These are phyloP conservation scores for Neonectria hederae DNA, from an alignment of 2,329 filamentous ascomycete species.

Conservation along the genomic window DNA sequence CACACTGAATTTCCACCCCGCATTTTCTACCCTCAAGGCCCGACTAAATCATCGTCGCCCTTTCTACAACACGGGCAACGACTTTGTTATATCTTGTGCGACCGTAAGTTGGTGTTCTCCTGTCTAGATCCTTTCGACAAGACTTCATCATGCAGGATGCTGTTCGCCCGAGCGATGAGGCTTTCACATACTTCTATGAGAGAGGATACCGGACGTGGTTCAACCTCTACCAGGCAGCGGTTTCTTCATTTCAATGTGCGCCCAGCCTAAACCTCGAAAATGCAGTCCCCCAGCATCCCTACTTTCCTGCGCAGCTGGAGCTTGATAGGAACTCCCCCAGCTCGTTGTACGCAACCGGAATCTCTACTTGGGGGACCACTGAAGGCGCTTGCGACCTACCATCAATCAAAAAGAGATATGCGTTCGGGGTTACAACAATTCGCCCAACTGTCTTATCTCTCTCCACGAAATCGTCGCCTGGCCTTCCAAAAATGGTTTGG, in stretches of 20 bases:
- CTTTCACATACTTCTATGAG: conserved; percentile 10
- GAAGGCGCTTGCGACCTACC: conserved; percentile 6
- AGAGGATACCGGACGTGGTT: conserved; percentile 17
- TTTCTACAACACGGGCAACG: too few species aligned
- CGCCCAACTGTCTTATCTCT: too few species aligned
- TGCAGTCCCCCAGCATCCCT: conserved; percentile 14
- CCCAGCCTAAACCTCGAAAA: conserved; percentile 6
- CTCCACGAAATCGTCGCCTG: too few species aligned
- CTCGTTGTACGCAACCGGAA: neutral
- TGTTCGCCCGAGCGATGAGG: conserved; percentile 15
- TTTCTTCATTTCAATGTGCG: neutral
- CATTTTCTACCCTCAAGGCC: too few species aligned
- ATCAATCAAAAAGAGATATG: neutral
- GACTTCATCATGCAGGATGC: too few species aligned
- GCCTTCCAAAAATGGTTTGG: conserved; percentile 2
- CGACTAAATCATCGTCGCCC: too few species aligned
- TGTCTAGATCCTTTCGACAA: too few species aligned
- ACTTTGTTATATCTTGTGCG: too few species aligned
- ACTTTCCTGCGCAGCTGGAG: neutral
- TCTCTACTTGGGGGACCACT: conserved; percentile 9
- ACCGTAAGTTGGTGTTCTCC: too few species aligned
- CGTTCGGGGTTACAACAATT: conserved; percentile 4
- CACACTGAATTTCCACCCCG: too few species aligned
- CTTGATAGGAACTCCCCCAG: neutral
- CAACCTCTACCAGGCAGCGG: neutral